Evolutionary conservation across 106 monocot genomes (phyloP), one percentile per base, ranked within the genome.

Genomic region (Dendrobium nobile): DNA sequence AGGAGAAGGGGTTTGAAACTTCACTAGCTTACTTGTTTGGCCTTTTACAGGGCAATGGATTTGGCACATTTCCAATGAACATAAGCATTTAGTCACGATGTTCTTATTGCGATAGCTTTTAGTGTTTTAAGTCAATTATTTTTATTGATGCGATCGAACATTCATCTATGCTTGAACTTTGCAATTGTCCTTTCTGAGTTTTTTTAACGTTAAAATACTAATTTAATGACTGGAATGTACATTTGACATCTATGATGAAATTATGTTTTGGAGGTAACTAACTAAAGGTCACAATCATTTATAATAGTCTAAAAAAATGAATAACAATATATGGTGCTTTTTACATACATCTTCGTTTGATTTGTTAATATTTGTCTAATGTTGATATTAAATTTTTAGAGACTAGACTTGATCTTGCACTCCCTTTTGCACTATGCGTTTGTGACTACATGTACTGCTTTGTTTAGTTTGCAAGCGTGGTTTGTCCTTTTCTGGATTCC

Each of bases 21-120:
- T 28, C 95, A 99, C 77, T 95, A 95, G 79, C 28, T 88, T 37
- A 85, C 95, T 51, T 99, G 84, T 18, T 61, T 95, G 67, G 95
- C 99, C 0, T 82, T 99, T 15, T 87, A 84, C 64, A 91, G 95
- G 61, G 87, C 91, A 15, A 78, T 99, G 15, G 95, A 99, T 78
- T 76, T 99, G 80, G 86, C 87, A 4, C 93, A 95, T 9, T 87
- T 86, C 41, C 75, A 90, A 77, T 84, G 85, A 78, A 41, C 72
- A 93, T 96, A 61, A 78, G 33, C 79, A 16, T 75, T 73, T 41
- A 1, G 70, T 18, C 28, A 37, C 2, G 13, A 1, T 15, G 15
- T 70, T 37, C 13, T 31, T 31, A 16, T 33, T 37, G 10, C 59
- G 0, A 70, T 7, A 1, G 4, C 22, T 70, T 70, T 33, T 70